phyloP scores from a whole-genome alignment of 495 filamentous ascomycete species.

The Annulohypoxylon maeteangense region DNA sequence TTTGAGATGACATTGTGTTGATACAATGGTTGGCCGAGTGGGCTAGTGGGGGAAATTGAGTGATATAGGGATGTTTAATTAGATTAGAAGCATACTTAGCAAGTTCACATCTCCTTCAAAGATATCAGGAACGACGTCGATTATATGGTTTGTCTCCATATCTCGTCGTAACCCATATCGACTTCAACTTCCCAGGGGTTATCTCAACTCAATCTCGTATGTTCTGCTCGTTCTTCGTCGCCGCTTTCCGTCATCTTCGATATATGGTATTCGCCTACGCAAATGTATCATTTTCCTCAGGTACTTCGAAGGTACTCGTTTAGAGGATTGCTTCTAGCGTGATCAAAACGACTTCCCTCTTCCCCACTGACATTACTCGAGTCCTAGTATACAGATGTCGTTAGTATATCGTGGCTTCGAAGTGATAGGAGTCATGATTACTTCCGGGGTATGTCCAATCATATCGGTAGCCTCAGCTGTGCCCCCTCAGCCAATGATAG shows the following conservation, averaged over 20 bases:
- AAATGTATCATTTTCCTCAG: neutral
- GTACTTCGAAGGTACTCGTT: slow-evolving; percentile 3
- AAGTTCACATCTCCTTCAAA: neutral
- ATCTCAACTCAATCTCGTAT: neutral
- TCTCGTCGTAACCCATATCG: neutral
- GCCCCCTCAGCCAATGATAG: neutral
- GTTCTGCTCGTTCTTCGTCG: neutral
- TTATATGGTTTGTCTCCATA: neutral
- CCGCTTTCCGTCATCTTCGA: neutral
- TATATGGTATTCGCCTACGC: neutral
- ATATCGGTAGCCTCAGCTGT: neutral
- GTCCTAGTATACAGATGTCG: neutral
- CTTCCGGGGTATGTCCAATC: neutral
- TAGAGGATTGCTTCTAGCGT: neutral
- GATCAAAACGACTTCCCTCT: neutral
- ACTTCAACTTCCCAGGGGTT: neutral
- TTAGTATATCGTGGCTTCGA: neutral
- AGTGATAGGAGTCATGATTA: neutral
- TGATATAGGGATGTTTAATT: neutral
- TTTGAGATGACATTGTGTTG: slow-evolving; percentile 12
- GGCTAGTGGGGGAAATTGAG: neutral
- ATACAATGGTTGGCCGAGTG: slow-evolving; percentile 1
- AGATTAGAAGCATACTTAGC: neutral
- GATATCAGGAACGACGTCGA: neutral
- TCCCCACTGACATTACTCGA: neutral